Conservation (phyloP, 106 monocot genomes). For the Amphibolis antarctica region DNA sequence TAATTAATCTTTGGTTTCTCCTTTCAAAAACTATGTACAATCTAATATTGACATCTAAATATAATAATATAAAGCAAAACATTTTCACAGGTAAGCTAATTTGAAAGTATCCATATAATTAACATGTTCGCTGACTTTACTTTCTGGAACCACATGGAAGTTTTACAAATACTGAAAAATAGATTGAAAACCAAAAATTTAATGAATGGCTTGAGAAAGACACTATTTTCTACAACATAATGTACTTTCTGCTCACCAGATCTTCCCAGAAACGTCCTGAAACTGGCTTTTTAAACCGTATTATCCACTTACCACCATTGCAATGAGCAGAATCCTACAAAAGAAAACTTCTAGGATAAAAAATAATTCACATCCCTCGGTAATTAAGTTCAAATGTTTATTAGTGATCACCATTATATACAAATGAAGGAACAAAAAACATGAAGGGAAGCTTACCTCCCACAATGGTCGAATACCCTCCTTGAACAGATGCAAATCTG, state of each 20-base stretch:
- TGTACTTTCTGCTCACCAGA: slow-evolving; percentile 37
- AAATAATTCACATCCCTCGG: background rate
- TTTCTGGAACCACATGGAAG: no score
- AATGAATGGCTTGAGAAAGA: no score
- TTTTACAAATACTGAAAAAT: no score
- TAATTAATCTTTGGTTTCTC: no score
- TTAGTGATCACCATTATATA: background rate
- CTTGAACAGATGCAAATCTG: slow-evolving; percentile 94
- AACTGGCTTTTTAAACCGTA: slow-evolving; percentile 82
- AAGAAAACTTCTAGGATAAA: background rate
- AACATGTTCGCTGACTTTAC: no score
- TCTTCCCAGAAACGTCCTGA: slow-evolving; percentile 99
- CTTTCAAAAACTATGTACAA: no score
- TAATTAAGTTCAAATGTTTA: no score
- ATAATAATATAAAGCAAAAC: no score
- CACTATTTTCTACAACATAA: background rate
- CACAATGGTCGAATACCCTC: slow-evolving; percentile 89
- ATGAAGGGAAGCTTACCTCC: slow-evolving; percentile 51
- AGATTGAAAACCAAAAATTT: no score
- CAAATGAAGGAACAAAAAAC: background rate
- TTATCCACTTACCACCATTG: slow-evolving; percentile 92
- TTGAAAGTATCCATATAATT: no score
- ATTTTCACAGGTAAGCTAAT: no score
- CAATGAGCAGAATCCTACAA: slow-evolving; percentile 55
- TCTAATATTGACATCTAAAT: no score